Percentiles rank a stretch among this genome's conserved stretches.
Evolutionary conservation across 441 rosid genomes (phyloP).

Genomic region (Manihot esculenta): DNA sequence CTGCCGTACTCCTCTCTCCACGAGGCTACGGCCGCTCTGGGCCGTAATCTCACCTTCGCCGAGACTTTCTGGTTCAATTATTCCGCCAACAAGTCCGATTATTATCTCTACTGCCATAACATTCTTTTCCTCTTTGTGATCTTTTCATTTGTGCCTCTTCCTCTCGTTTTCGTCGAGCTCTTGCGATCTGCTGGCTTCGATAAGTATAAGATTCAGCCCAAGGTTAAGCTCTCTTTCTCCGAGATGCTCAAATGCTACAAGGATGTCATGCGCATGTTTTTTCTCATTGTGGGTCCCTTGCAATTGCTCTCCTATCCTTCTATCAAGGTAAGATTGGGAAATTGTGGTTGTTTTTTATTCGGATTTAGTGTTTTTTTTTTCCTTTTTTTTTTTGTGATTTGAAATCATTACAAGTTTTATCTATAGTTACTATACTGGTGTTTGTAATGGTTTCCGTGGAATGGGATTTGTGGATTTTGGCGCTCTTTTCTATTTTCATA

Average conservation of each 20-base stretch:
- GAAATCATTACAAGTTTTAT: neutral
- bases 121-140: conserved; percentile 65
- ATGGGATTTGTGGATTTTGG: neutral
- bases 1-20: conserved; percentile 59
- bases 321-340: conserved; percentile 44
- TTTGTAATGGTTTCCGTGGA: neutral
- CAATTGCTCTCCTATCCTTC: conserved; percentile 85
- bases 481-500: neutral
- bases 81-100: conserved; percentile 80
- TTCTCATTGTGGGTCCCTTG: conserved; percentile 74
- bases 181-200: conserved; percentile 52
- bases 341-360: neutral
- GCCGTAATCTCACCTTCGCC: conserved; percentile 65
- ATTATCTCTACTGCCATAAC: conserved; percentile 80
- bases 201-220: conserved; percentile 86
- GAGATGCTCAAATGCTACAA: conserved; percentile 71
- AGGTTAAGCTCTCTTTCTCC: conserved; percentile 52
- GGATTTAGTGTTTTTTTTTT: too few relatives aligned
- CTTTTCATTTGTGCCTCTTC: conserved; percentile 73
- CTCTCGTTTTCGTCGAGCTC: conserved; percentile 51
- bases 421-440: neutral
- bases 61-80: conserved; percentile 86
- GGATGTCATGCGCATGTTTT: conserved; percentile 79
- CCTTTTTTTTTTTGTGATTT: neutral
- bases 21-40: conserved; percentile 69